A percentile compares a stretch with the other conserved stretches of the same genome.
These are phyloP conservation scores for Sporisorium iseilematis-ciliati DNA, from an alignment of 1,284 basidiomycete genomes.

Conservation along the genomic window DNA sequence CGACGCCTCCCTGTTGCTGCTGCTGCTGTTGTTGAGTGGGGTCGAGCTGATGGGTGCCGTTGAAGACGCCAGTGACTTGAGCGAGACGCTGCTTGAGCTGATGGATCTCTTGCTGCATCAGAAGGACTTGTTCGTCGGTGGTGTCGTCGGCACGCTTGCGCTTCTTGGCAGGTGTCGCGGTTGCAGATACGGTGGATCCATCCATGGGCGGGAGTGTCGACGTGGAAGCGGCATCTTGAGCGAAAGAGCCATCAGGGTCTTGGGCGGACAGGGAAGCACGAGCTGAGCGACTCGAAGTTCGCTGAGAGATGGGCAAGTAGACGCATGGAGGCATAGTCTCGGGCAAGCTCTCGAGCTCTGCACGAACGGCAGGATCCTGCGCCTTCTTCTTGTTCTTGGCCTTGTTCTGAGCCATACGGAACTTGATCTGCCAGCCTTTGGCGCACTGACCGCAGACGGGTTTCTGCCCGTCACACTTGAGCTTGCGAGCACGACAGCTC, in stretches of 20 bases:
- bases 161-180: constrained; percentile 29
- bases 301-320: constrained; percentile 52
- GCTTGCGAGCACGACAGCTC: constrained; percentile 60
- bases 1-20: constrained; percentile 33
- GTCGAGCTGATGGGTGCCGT: constrained; percentile 26
- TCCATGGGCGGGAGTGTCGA: constrained; percentile 35
- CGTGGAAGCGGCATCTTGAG: constrained; percentile 22
- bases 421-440: constrained; percentile 60
- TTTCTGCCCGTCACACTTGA: constrained; percentile 61
- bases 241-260: constrained; percentile 27
- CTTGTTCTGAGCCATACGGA: constrained; percentile 54
- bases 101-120: constrained; percentile 47
- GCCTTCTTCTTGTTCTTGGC: constrained; percentile 54
- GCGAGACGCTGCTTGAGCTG: constrained; percentile 49
- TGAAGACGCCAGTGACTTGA: constrained; percentile 48
- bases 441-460: constrained; percentile 61
- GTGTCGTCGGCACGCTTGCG: constrained; percentile 46
- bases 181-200: constrained; percentile 38
- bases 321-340: constrained; percentile 54
- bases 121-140: constrained; percentile 37
- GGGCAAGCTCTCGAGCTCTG: constrained; percentile 47
- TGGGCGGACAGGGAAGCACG: constrained; percentile 30
- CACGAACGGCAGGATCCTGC: constrained; percentile 37
- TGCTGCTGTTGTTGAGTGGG: constrained; percentile 15
- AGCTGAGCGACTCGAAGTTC: constrained; percentile 36